These are phyloP conservation scores for Entelexis paramagnoliae DNA, from an alignment of 1,139 yeast species.

Conservation along the genomic window DNA sequence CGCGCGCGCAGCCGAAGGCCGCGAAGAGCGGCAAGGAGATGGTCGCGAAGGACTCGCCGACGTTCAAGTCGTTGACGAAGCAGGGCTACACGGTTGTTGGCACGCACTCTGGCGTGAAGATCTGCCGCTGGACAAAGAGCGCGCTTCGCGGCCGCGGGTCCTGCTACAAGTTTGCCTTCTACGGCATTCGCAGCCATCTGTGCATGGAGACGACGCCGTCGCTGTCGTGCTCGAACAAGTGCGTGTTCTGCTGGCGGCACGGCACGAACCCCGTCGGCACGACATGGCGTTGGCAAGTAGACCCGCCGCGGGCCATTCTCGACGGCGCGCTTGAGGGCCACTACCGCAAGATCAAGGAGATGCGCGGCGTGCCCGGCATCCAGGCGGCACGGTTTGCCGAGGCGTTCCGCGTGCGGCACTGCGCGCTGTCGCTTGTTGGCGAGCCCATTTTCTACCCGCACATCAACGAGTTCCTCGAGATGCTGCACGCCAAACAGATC, in stretches of 20 bases:
- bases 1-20: conserved; percentile 11
- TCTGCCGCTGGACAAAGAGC: conserved; percentile 93
- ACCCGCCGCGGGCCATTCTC: conserved; percentile 71
- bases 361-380: conserved; percentile 94
- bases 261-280: conserved; percentile 97
- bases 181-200: conserved; percentile 79
- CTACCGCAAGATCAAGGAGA: conserved; percentile 80
- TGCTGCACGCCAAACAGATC: conserved; percentile 68
- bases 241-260: conserved; percentile 97
- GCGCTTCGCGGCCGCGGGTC: conserved; percentile 91
- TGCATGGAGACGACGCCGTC: conserved; percentile 97
- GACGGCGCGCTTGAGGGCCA: conserved; percentile 85
- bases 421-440: conserved; percentile 87
- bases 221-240: conserved; percentile 83
- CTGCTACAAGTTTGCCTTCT: conserved; percentile 84
- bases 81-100: conserved; percentile 93
- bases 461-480: conserved; percentile 69
- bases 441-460: conserved; percentile 92
- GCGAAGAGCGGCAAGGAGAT: conserved; percentile 46
- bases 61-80: conserved; percentile 75
- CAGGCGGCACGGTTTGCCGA: conserved; percentile 82
- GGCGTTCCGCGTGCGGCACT: conserved; percentile 79
- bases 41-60: conserved; percentile 87
- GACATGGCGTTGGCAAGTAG: conserved; percentile 93
- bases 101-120: conserved; percentile 88